Evolutionary conservation across 2,329 filamentous ascomycete species (phyloP).

Genomic region (Pseudophaeomoniella oleicola): DNA sequence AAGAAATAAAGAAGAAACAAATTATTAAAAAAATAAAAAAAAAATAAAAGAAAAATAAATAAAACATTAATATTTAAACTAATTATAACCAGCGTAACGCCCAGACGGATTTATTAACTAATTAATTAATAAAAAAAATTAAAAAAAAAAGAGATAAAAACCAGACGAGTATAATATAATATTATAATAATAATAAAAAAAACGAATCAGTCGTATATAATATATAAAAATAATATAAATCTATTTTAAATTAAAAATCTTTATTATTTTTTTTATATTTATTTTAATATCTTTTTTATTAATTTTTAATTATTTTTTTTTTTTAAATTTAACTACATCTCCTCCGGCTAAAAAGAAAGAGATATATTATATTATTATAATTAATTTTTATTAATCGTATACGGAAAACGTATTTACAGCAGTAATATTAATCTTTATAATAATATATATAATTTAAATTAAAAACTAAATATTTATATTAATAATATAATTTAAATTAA

Average conservation of each 20-base stretch:
- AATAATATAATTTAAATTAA: slow-evolving; percentile 3
- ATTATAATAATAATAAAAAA: neutral
- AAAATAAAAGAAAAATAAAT: slow-evolving; percentile 1
- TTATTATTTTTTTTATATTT: neutral
- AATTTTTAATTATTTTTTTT: neutral
- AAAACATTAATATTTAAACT: slow-evolving; percentile 2
- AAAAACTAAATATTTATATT: slow-evolving; percentile 3
- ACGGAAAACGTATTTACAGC: slow-evolving; percentile 1
- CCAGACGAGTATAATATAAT: neutral
- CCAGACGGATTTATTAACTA: too few species aligned
- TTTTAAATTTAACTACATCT: slow-evolving; percentile 1
- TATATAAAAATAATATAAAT: slow-evolving; percentile 2
- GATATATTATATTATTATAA: slow-evolving; percentile 1
- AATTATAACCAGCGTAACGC: neutral
- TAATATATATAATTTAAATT: slow-evolving; percentile 4
- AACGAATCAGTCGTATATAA: neutral
- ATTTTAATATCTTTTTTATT: slow-evolving; percentile 1
- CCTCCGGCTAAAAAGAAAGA: slow-evolving; percentile 1
- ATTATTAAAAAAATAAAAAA: too few species aligned
- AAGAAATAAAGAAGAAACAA: too few species aligned
- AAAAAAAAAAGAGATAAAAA: neutral
- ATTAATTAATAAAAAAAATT: slow-evolving; percentile 1
- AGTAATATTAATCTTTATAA: slow-evolving; percentile 4
- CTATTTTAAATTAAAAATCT: neutral
- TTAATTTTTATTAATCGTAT: slow-evolving; percentile 1